These are phyloP conservation scores for Chlorella sp. DNA, from an alignment of 139 green algal genomes.

Conservation along the genomic window DNA sequence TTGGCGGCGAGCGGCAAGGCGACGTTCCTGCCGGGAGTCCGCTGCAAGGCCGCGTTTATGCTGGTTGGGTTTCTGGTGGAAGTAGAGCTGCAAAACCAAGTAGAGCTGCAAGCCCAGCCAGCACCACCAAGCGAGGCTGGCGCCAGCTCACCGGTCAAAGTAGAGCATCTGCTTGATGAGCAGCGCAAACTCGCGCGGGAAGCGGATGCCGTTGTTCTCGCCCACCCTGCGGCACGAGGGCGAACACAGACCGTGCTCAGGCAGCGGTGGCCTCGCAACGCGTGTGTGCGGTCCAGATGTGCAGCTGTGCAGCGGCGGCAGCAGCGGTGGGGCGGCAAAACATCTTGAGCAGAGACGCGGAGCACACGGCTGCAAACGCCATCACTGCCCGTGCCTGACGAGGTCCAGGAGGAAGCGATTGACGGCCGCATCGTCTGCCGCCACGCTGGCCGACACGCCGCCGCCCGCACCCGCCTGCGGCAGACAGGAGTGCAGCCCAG, in stretches of 20 bases:
- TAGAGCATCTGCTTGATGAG: slow-evolving; percentile 95
- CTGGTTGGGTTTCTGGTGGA: too few relatives aligned
- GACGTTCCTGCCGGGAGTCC: too few relatives aligned
- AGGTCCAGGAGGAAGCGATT: slow-evolving; percentile 88
- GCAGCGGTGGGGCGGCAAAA: too few relatives aligned
- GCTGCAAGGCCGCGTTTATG: too few relatives aligned
- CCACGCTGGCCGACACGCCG: slow-evolving; percentile 61
- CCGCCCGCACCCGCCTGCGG: background rate
- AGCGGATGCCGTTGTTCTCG: slow-evolving; percentile 90
- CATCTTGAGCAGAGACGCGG: too few relatives aligned
- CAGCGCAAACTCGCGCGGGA: slow-evolving; percentile 95
- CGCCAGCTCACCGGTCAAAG: slow-evolving; percentile 70
- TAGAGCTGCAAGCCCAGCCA: too few relatives aligned
- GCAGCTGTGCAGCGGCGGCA: too few relatives aligned
- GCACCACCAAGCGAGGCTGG: too few relatives aligned
- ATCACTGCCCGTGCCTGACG: slow-evolving; percentile 43
- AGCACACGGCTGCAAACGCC: too few relatives aligned
- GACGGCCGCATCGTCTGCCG: slow-evolving; percentile 81
- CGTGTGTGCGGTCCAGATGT: background rate
- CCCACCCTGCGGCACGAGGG: slow-evolving; percentile 54
- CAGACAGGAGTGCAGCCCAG: too few relatives aligned
- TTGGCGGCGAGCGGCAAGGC: too few relatives aligned
- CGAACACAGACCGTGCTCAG: background rate
- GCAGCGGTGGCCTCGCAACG: background rate
- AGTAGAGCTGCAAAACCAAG: too few relatives aligned